Base-by-base conservation (phyloP, 202 grass and related monocot genomes). In the Musa balbisiana region DNA sequence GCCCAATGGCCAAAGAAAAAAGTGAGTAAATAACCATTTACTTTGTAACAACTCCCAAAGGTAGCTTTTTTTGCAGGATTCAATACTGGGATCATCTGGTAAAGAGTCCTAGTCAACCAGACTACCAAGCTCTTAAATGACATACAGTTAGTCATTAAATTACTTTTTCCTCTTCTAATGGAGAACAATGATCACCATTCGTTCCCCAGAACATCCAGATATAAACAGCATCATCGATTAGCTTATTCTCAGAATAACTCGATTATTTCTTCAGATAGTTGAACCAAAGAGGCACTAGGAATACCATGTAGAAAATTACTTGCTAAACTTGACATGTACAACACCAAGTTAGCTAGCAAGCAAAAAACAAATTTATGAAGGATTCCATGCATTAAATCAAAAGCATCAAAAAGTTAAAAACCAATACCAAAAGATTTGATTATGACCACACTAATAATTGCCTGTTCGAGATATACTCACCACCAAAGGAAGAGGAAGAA, bases 401-500 rank as follows among this genome's bases (percentile, higher is more conserved):
- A 43, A 43, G 33, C 33, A 43, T 43, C 33, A 43, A 43, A 6
- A 43, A 67, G 2, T 33, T 51, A 19, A 15, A 8, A 70, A 56
- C 72, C 33, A 52, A 53, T 66, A 12, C 33, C 33, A 49, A 70
- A 70, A 43, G 3, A 20, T 27, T 20, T 23, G 49, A 10, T 2
- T 12, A 9, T 13, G 69, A 79, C 14, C 16, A 3, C 33, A 10
- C 20, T 17, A 55, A 79, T 49, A 14, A 58, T 55, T 50, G 15
- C 8, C 13, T 73, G 15, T 69, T 87, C 33, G 4, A 52, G 25
- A 78, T 88, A 26, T 76, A 82, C 33, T 73, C 22, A 77, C 78
- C 76, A 10, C 79, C 77, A 53, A 74, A 65, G 2, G 79, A 78
- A 69, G 84, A 62, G 13, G 84, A 82, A 27, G 79, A 73, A 62